Evolutionary conservation across 2,329 filamentous ascomycete species (phyloP), one percentile per base, ranked within the genome.

Genomic region (Alternaria viburni): DNA sequence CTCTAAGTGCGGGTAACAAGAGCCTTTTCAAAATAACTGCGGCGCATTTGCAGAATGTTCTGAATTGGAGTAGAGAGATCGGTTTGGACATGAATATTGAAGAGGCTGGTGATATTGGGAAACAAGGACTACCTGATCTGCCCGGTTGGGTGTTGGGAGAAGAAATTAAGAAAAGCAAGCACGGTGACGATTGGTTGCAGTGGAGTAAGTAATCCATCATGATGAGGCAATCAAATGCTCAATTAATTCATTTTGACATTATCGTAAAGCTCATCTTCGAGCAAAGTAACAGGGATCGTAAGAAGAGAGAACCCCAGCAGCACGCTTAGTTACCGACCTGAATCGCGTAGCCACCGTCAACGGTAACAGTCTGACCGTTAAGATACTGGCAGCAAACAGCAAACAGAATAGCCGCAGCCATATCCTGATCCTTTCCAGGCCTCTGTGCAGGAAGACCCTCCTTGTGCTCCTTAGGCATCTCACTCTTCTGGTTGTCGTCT

Each of bases 401-500:
- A 64, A 86, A 89, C 25, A 90, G 74, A 4, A 89, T 81, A 0
- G 85, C 85, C 45, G 83, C 82, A 1, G 85, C 87, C 83, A 89
- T 89, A 70, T 89, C 87, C 30, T 84, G 75, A 66, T 89, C 88
- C 25, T 86, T 84, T 0, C 87, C 88, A 0, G 86, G 86, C 46
- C 85, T 72, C 62, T 79, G 78, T 6, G 85, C 83, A 8, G 86
- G 84, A 54, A 86, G 78, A 54, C 83, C 84, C 57, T 80, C 81
- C 72, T 84, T 86, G 68, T 85, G 81, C 59, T 85, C 83, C 77
- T 85, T 86, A 9, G 83, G 81, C 62, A 88, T 81, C 62, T 84
- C 76, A 28, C 81, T 84, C 81, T 87, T 88, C 78, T 88, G 84
- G 65, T 84, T 83, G 15, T 83, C 81, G 36, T 83, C 71, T 10